phyloP scores from a whole-genome alignment of 192 early-diverging fungal genomes.

The Coemansia sp. region DNA sequence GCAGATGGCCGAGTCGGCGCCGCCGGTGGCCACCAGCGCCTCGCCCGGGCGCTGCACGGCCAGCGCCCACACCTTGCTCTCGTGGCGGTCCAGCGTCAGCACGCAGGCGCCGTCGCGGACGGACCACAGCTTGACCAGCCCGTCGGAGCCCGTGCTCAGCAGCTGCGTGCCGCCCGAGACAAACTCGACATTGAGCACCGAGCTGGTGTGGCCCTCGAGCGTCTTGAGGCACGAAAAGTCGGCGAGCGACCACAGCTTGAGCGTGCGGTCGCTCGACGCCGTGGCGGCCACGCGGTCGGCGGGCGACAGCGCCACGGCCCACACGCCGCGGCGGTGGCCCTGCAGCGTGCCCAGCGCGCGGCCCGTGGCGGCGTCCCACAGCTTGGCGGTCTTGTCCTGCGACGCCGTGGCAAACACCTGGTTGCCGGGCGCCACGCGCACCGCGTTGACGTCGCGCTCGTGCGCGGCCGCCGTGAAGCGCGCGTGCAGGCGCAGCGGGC shows the following conservation, averaged over 20 bases:
- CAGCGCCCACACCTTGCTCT: conserved; percentile 93
- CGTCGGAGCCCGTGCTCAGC: conserved; percentile 83
- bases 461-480: conserved; percentile 91
- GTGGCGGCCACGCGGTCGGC: conserved; percentile 92
- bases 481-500: conserved; percentile 43
- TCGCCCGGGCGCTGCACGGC: conserved; percentile 65
- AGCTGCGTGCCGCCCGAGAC: conserved; percentile 84
- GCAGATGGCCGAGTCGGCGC: conserved; percentile 84
- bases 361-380: conserved; percentile 85
- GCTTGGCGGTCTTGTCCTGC: conserved; percentile 91
- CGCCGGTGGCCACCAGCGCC: conserved; percentile 76
- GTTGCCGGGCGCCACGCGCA: conserved; percentile 88
- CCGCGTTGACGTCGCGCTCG: conserved; percentile 94
- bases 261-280: conserved; percentile 86
- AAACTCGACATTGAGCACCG: conserved; percentile 82
- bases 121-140: conserved; percentile 95
- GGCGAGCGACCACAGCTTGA: conserved; percentile 90
- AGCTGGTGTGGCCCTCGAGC: conserved; percentile 97
- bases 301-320: conserved; percentile 92
- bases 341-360: conserved; percentile 71
- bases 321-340: conserved; percentile 94
- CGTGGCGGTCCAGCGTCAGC: conserved; percentile 86
- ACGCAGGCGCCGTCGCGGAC: conserved; percentile 88
- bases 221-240: conserved; percentile 90
- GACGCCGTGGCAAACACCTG: conserved; percentile 88